These are phyloP conservation scores for Talaromyces stipitatus DNA, from an alignment of 495 filamentous ascomycete species.

Conservation along the genomic window DNA sequence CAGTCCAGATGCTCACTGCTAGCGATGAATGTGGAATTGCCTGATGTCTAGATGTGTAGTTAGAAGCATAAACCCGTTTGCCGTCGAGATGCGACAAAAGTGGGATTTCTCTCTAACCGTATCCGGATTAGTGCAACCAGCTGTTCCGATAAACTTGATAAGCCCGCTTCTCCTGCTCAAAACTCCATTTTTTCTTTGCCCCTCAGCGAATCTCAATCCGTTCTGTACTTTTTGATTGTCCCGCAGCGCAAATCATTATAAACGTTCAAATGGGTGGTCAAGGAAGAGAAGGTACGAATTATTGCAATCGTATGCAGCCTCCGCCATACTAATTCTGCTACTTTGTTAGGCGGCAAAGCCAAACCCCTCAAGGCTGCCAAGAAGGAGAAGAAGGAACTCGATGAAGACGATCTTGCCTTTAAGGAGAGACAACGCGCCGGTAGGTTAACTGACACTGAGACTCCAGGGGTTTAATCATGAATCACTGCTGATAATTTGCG, in stretches of 20 bases:
- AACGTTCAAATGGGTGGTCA: slow-evolving; percentile 52
- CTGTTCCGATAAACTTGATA: slow-evolving; percentile 8
- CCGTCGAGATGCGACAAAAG: too few relatives aligned
- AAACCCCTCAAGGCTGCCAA: slow-evolving; percentile 79
- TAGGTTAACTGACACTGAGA: slow-evolving; percentile 39
- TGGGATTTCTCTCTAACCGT: background rate
- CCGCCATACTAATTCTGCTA: slow-evolving; percentile 1
- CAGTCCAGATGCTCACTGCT: too few relatives aligned
- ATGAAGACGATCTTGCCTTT: slow-evolving; percentile 70
- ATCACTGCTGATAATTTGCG: background rate
- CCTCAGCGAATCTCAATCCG: slow-evolving; percentile 8
- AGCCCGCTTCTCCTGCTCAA: slow-evolving; percentile 7
- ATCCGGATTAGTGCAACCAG: background rate
- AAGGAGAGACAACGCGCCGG: slow-evolving; percentile 66
- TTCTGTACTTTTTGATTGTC: slow-evolving; percentile 8
- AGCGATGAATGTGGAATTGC: background rate
- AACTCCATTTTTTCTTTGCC: slow-evolving; percentile 16
- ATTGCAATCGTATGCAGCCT: background rate
- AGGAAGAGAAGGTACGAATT: slow-evolving; percentile 54
- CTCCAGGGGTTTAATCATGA: background rate
- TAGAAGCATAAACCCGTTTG: background rate
- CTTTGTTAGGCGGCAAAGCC: slow-evolving; percentile 62
- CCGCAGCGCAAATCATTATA: background rate
- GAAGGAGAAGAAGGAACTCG: slow-evolving; percentile 66
- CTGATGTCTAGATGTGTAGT: background rate